Base-by-base conservation (phyloP, 352 stramenopile genomes). In the Elongisporangium undulatum region DNA sequence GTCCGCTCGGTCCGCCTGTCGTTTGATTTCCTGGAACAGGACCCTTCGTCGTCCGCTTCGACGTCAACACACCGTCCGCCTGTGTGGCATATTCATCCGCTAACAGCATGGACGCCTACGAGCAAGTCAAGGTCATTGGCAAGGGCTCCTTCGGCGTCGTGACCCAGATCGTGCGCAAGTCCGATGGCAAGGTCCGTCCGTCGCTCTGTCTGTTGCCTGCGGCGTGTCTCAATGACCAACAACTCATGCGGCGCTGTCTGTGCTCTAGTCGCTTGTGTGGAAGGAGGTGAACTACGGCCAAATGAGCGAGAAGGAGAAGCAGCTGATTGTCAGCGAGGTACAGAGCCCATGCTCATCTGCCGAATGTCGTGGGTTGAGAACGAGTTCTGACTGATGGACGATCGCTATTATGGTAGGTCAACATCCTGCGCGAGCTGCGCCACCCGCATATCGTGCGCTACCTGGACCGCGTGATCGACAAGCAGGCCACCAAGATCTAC, bases 381-480 rank as follows among this genome's bases (percentile, higher is more conserved):
- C n/a, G n/a, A n/a, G n/a, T n/a, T n/a, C n/a, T n/a, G n/a, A n/a
- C n/a, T n/a, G n/a, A n/a, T n/a, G n/a, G n/a, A n/a, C n/a, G n/a
- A n/a, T n/a, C n/a, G n/a, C n/a, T n/a, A n/a, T n/a, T n/a, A n/a
- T n/a, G n/a, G n/a, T 53, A 92, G 82, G 91, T 98, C 41, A 98
- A 98, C 71, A 97, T 98, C 53, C 69, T 98, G 39, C 85, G 92
- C 24, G 92, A 97, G 63, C 69, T 98, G 68, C 85, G 90, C 54
- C 90, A 98, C 69, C 89, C 92, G 51, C 92, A 97, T 66, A 97
- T 98, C 34, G 92, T 98, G 52, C 87, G 89, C 23, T 98, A 98
- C 72, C 77, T 97, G 64, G 92, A 98, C 72, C 85, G 92, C 51
- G 89, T 98, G 57, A 96, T 98, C 58, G 92, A 98, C 71, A 96